Percentiles rank a stretch among this genome's conserved stretches.
These are phyloP conservation scores for Plectosphaerella cucumerina DNA, from an alignment of 2,329 filamentous ascomycete genomes.

Conservation along the genomic window DNA sequence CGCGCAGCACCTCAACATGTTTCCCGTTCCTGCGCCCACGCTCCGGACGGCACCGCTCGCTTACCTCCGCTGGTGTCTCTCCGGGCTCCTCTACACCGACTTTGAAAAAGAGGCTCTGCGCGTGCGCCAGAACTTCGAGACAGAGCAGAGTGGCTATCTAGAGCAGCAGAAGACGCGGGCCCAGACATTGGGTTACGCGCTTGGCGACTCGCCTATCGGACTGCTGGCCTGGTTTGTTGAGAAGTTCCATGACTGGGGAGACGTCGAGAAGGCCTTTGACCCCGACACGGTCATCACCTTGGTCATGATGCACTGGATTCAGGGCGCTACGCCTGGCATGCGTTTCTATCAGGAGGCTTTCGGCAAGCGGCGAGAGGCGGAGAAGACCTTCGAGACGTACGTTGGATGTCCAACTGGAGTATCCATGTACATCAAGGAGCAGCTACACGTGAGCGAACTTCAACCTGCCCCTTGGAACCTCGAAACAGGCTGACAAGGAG, in stretches of 20 bases:
- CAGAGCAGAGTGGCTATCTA: slow-evolving; percentile 1
- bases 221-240: slow-evolving; percentile 5
- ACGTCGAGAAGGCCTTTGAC: slow-evolving; percentile 10
- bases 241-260: slow-evolving; percentile 17
- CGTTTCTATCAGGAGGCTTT: slow-evolving; percentile 10
- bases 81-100: background rate
- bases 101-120: slow-evolving; percentile 3
- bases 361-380: background rate
- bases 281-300: slow-evolving; percentile 16
- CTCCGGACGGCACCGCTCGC: background rate
- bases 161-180: slow-evolving; percentile 1
- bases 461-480: too few species aligned
- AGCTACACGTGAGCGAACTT: background rate
- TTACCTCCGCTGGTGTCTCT: slow-evolving; percentile 2
- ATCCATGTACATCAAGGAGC: slow-evolving; percentile 1
- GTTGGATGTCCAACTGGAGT: slow-evolving; percentile 1
- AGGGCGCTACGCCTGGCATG: slow-evolving; percentile 3
- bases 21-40: slow-evolving; percentile 4
- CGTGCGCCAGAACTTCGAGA: background rate
- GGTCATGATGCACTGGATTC: slow-evolving; percentile 12
- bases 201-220: slow-evolving; percentile 27
- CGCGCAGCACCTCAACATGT: slow-evolving; percentile 9
- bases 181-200: slow-evolving; percentile 3
- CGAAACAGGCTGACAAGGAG: too few species aligned
- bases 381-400: slow-evolving; percentile 1